A percentile compares a stretch with the other conserved stretches of the same genome.
phyloP scores from a whole-genome alignment of 2,329 filamentous ascomycete genomes.

The Gaeumannomyces sp. region DNA sequence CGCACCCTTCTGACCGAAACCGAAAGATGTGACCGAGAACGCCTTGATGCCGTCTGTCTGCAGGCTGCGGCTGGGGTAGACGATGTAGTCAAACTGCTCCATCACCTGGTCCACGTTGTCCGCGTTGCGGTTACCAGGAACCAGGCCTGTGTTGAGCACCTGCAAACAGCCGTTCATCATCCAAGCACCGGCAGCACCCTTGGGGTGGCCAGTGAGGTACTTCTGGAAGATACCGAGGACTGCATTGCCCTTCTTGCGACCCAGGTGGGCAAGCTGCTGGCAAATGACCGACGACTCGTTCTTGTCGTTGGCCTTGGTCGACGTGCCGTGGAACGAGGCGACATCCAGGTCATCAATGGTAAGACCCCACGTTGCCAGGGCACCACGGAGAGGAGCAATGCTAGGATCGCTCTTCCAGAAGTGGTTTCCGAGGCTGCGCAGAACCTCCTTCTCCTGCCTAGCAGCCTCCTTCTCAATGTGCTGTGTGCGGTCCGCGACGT shows the following conservation, averaged over 20 bases:
- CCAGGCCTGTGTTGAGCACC: conserved; percentile 86
- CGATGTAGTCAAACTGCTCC: conserved; percentile 97
- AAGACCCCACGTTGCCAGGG: conserved; percentile 94
- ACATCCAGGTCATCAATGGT: conserved; percentile 94
- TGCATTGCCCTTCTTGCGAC: conserved; percentile 93
- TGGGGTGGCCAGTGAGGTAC: conserved; percentile 96
- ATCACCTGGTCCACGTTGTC: conserved; percentile 95
- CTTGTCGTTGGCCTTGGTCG: conserved; percentile 98
- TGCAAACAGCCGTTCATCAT: conserved; percentile 99
- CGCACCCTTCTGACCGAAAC: conserved; percentile 97
- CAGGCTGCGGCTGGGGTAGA: conserved; percentile 90
- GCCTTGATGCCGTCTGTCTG: conserved; percentile 98
- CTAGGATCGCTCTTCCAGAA: conserved; percentile 96
- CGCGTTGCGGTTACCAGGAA: conserved; percentile 95
- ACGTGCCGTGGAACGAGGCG: conserved; percentile 98
- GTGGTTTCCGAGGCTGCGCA: conserved; percentile 90
- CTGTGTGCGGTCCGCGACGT: conserved; percentile 72
- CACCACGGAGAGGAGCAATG: conserved; percentile 92
- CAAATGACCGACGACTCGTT: conserved; percentile 98
- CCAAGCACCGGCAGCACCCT: conserved; percentile 98
- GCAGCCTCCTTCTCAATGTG: conserved; percentile 86
- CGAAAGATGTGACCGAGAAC: conserved; percentile 97
- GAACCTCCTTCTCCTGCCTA: conserved; percentile 87
- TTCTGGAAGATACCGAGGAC: conserved; percentile 98
- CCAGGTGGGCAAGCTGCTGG: conserved; percentile 90